phyloP scores from a whole-genome alignment of 345 rosid species.

The Arabidopsis arenosa region DNA sequence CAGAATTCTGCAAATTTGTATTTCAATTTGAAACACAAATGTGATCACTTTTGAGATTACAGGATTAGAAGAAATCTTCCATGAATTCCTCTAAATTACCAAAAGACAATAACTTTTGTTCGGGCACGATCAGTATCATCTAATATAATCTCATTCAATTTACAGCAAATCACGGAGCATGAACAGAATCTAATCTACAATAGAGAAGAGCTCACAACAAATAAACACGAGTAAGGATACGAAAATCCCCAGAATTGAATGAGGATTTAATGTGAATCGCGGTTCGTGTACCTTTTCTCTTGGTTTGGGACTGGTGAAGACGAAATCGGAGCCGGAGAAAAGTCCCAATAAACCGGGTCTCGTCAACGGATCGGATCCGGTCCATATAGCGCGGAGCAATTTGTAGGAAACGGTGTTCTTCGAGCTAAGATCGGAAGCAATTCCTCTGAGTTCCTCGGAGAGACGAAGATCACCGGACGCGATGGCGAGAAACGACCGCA shows the following conservation, averaged over 20 bases:
- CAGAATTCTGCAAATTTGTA: neutral
- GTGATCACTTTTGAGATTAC: neutral
- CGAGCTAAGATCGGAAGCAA: constrained; percentile 62
- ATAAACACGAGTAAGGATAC: too few relatives aligned
- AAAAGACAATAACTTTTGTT: neutral
- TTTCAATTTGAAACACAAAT: neutral
- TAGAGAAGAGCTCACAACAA: too few relatives aligned
- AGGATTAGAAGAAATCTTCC: neutral
- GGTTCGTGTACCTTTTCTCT: constrained; percentile 67
- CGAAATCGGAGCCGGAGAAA: constrained; percentile 52
- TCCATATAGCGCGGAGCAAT: constrained; percentile 68
- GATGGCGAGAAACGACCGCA: constrained; percentile 34
- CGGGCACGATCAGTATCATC: neutral
- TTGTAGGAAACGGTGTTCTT: constrained; percentile 53
- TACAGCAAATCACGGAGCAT: neutral
- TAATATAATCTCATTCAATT: neutral
- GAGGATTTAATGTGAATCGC: neutral
- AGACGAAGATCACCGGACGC: constrained; percentile 56
- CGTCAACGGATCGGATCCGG: constrained; percentile 47
- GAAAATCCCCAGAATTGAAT: neutral
- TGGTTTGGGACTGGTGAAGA: constrained; percentile 71
- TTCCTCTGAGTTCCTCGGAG: constrained; percentile 55
- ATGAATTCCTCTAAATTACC: neutral
- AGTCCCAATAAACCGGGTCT: constrained; percentile 60
- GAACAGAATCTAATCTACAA: neutral